Evolutionary conservation across 2,329 filamentous ascomycete genomes (phyloP).

Genomic region (Verticillium nubilum): DNA sequence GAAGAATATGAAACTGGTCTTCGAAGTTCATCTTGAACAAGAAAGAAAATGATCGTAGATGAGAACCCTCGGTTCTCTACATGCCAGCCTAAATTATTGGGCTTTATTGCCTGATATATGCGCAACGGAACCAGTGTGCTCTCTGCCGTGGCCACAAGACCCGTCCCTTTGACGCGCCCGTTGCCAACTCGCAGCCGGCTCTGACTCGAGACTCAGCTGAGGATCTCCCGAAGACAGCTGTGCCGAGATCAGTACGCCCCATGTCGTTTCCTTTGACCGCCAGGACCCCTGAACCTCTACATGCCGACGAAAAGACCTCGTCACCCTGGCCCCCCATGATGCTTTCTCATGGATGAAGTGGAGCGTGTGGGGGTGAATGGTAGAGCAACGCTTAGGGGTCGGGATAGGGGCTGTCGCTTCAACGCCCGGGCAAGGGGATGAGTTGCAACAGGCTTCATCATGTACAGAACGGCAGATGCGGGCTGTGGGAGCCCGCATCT

Average conservation of each 20-base stretch:
- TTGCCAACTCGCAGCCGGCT: not conserved
- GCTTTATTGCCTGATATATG: not conserved
- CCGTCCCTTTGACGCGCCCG: not conserved
- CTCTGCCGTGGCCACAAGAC: not conserved
- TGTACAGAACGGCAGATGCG: not conserved
- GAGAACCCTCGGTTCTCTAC: not conserved
- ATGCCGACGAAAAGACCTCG: not conserved
- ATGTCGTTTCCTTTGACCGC: not conserved
- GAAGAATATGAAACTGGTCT: not conserved
- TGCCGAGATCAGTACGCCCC: not conserved
- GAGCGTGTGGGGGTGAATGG: not conserved
- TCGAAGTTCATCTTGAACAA: not conserved
- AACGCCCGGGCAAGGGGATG: not conserved
- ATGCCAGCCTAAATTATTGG: not conserved
- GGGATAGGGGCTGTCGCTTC: not conserved
- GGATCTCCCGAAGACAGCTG: not conserved
- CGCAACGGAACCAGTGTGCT: not conserved
- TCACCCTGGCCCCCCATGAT: not conserved
- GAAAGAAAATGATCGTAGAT: not conserved
- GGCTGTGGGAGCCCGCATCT: not conserved
- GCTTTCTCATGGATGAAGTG: not conserved
- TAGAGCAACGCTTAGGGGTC: not conserved
- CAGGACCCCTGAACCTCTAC: not conserved
- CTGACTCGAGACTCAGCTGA: not conserved
- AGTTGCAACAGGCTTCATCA: not conserved